Conservation (phyloP, 2,329 filamentous ascomycete species). For the Sporothrix pallida region DNA sequence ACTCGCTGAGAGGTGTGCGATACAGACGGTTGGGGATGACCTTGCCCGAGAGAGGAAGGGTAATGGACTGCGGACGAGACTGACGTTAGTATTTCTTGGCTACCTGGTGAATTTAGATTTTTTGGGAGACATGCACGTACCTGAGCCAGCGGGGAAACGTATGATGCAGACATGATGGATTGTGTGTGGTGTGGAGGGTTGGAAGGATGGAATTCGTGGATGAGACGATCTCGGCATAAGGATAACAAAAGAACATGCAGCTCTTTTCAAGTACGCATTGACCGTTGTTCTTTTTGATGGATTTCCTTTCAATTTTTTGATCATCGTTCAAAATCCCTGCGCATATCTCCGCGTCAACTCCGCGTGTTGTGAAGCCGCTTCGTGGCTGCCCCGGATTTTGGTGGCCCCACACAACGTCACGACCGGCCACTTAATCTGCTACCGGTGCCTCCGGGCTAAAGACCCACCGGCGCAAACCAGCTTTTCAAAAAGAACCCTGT, state of each 20-base stretch:
- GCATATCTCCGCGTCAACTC: background rate
- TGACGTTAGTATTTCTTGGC: background rate
- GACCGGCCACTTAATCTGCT: background rate
- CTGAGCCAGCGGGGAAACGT: slow-evolving; percentile 23
- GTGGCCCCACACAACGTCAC: background rate
- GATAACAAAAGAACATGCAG: background rate
- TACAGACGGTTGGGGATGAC: slow-evolving; percentile 15
- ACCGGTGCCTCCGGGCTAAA: background rate
- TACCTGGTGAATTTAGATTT: background rate
- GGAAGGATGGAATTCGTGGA: background rate
- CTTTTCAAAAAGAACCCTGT: background rate
- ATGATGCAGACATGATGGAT: slow-evolving; percentile 9
- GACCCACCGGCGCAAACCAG: background rate
- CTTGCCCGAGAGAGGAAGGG: slow-evolving; percentile 18
- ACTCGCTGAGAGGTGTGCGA: slow-evolving; percentile 21
- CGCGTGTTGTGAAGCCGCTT: background rate
- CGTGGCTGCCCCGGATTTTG: background rate
- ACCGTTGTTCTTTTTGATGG: no score
- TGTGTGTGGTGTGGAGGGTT: background rate
- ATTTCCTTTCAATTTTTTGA: no score
- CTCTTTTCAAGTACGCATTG: background rate
- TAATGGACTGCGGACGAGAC: background rate
- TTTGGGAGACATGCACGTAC: background rate
- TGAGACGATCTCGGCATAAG: background rate
- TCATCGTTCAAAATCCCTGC: background rate